Evolutionary conservation across 75 land plant species (phyloP).

Genomic region (Sequoia sempervirens): DNA sequence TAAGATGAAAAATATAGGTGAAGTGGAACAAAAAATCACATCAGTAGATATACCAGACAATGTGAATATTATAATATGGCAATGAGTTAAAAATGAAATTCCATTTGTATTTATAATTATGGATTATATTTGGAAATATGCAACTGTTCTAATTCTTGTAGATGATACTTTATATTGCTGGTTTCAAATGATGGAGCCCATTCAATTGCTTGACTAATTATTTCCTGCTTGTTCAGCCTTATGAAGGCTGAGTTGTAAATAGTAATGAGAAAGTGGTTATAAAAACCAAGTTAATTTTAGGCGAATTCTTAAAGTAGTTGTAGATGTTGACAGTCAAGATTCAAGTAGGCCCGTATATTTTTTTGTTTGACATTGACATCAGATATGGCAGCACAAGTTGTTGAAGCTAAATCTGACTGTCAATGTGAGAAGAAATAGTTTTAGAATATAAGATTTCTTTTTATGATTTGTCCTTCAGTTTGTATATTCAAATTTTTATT

Average conservation of each 20-base stretch:
- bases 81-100: neutral
- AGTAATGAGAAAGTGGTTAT: neutral
- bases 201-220: neutral
- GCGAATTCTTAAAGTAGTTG: neutral
- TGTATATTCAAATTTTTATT: slow-evolving; percentile 1
- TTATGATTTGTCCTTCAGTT: neutral
- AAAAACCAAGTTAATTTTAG: neutral
- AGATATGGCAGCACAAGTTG: neutral
- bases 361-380: neutral
- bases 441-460: neutral
- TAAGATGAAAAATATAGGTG: neutral
- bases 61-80: neutral
- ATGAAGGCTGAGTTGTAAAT: neutral
- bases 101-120: neutral
- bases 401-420: neutral
- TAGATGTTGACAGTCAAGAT: neutral
- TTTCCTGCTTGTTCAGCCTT: neutral
- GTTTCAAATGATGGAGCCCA: neutral
- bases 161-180: neutral
- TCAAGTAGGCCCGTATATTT: neutral
- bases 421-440: neutral
- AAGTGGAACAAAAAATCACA: neutral
- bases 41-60: neutral
- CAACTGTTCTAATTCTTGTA: neutral
- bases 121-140: neutral